These are phyloP conservation scores for Scleroderma citrinum DNA, from an alignment of 768 basidiomycete species.

Conservation along the genomic window DNA sequence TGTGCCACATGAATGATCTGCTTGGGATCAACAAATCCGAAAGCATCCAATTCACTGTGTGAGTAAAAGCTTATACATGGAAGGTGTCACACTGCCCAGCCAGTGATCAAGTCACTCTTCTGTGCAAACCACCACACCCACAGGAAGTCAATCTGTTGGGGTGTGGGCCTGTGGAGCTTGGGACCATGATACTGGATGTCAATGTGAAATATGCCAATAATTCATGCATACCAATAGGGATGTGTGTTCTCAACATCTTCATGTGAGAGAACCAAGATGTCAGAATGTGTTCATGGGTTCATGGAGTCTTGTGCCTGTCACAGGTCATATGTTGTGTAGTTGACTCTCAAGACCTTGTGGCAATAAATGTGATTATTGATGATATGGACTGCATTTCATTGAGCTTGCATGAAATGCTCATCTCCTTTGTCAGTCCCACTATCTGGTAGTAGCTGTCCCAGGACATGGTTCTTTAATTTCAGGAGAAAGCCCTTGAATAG, in stretches of 20 bases:
- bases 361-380: too few relatives aligned
- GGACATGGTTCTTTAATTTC: too few relatives aligned
- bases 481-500: too few relatives aligned
- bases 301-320: neutral
- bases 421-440: too few relatives aligned
- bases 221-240: slow-evolving; percentile 33
- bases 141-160: neutral
- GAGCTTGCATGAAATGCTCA: too few relatives aligned
- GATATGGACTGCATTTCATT: too few relatives aligned
- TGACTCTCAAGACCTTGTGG: too few relatives aligned
- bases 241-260: slow-evolving; percentile 19
- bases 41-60: neutral
- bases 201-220: slow-evolving; percentile 31
- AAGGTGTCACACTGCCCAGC: neutral
- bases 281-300: slow-evolving; percentile 26
- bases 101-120: too few relatives aligned
- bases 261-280: slow-evolving; percentile 30
- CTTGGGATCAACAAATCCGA: neutral
- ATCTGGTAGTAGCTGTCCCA: too few relatives aligned
- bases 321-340: neutral
- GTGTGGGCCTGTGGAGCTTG: neutral
- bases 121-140: neutral
- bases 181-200: neutral
- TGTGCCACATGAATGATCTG: neutral
- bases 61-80: neutral